Conservation (phyloP, 1,284 basidiomycete species). For the Ganoderma leucocontextum region DNA sequence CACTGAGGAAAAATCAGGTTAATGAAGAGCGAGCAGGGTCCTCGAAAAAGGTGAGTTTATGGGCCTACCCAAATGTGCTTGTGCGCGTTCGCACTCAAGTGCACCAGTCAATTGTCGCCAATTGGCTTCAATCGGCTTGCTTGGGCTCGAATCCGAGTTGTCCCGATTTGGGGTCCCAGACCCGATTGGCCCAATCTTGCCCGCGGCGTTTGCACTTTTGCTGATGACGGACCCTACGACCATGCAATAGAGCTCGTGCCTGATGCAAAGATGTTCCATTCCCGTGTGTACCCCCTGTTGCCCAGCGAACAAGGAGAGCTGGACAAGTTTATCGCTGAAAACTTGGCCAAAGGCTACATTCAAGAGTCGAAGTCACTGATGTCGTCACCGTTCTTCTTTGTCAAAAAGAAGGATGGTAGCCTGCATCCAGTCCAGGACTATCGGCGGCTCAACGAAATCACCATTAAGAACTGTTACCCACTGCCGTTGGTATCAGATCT, state of each 20-base stretch:
- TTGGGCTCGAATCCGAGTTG: no score
- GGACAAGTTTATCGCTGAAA: slow-evolving; percentile 41
- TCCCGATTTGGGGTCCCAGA: no score
- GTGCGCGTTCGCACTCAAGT: no score
- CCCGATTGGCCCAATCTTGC: no score
- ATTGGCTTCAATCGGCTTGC: no score
- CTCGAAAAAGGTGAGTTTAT: no score
- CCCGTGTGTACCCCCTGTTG: slow-evolving; percentile 16
- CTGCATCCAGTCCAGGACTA: slow-evolving; percentile 44
- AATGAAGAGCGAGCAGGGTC: no score
- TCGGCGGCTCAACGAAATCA: slow-evolving; percentile 32
- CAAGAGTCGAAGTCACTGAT: slow-evolving; percentile 38
- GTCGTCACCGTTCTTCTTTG: slow-evolving; percentile 47
- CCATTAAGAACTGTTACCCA: slow-evolving; percentile 35
- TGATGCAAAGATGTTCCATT: slow-evolving; percentile 7
- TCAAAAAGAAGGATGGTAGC: slow-evolving; percentile 49
- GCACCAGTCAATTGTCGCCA: no score
- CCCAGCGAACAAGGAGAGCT: slow-evolving; percentile 4
- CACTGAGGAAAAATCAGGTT: no score
- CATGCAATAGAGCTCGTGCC: slow-evolving; percentile 18
- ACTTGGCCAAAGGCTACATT: slow-evolving; percentile 37
- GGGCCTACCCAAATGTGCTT: no score
- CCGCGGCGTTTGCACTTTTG: no score
- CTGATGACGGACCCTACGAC: slow-evolving; percentile 13
- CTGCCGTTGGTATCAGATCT: slow-evolving; percentile 11